A percentile compares a stretch with the other conserved stretches of the same genome.
These are phyloP conservation scores for Trichoderma sp. DNA, from an alignment of 2,329 filamentous ascomycete species.

Conservation along the genomic window DNA sequence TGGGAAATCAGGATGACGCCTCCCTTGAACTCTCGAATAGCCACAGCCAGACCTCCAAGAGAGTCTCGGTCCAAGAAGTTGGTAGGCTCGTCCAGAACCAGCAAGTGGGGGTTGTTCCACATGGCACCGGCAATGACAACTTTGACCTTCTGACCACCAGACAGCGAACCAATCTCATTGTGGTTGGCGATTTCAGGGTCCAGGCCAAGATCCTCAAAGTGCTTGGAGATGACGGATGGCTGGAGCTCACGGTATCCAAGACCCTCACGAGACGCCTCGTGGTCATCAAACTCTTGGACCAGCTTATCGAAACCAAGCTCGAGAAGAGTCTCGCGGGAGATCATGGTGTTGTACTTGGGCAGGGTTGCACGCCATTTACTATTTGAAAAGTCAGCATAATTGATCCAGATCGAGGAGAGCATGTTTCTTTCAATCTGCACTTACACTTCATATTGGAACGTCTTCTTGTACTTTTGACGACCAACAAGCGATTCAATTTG, in stretches of 20 bases:
- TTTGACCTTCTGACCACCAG: constrained; percentile 98
- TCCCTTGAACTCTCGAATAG: constrained; percentile 96
- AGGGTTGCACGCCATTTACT: constrained; percentile 87
- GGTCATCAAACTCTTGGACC: constrained; percentile 96
- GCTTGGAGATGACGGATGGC: constrained; percentile 92
- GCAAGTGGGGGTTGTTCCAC: constrained; percentile 98
- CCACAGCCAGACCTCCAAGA: constrained; percentile 92
- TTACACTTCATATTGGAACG: constrained; percentile 95
- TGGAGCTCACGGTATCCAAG: constrained; percentile 93
- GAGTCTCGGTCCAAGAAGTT: constrained; percentile 99
- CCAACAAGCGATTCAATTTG: constrained; percentile 89
- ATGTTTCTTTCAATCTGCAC: constrained; percentile 32
- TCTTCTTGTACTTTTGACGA: constrained; percentile 98
- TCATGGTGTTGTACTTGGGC: constrained; percentile 89
- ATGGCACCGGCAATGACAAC: constrained; percentile 93
- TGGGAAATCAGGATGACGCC: constrained; percentile 99
- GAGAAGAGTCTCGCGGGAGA: constrained; percentile 87
- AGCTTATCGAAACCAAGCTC: constrained; percentile 89
- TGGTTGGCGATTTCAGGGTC: constrained; percentile 98
- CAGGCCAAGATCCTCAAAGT: constrained; percentile 95
- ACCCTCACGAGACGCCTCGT: constrained; percentile 97
- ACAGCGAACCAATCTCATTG: constrained; percentile 95
- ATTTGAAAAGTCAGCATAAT: background rate
- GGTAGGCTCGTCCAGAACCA: constrained; percentile 97
- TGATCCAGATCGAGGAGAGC: background rate